Conservation (phyloP, 2,329 filamentous ascomycete genomes). For the Coniella lustricola region DNA sequence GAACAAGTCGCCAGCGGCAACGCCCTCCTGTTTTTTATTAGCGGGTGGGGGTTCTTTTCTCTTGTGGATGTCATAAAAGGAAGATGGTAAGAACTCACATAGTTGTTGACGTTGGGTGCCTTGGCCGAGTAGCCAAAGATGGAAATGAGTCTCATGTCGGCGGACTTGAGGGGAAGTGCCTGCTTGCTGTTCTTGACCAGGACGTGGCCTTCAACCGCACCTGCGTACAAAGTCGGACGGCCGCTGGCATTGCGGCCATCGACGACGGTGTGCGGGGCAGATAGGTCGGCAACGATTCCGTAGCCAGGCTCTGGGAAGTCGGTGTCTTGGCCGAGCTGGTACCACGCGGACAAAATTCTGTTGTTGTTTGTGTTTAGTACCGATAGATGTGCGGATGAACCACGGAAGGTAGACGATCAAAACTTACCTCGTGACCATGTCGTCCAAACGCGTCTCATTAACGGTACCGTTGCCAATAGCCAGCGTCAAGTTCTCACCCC, state of each 20-base stretch:
- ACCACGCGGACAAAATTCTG: conserved; percentile 46
- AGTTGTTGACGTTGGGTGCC: conserved; percentile 35
- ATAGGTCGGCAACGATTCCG: conserved; percentile 44
- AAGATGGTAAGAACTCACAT: conserved; percentile 15
- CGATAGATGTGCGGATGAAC: too few species aligned
- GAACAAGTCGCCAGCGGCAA: conserved; percentile 19
- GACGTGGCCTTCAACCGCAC: conserved; percentile 56
- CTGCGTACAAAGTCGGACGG: conserved; percentile 37
- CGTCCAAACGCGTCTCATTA: conserved; percentile 44
- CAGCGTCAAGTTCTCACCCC: conserved; percentile 43
- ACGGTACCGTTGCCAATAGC: conserved; percentile 56
- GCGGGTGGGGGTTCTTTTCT: too few species aligned
- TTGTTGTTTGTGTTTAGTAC: too few species aligned
- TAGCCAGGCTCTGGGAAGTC: conserved; percentile 38
- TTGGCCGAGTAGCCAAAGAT: conserved; percentile 55
- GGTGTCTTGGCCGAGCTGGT: conserved; percentile 44
- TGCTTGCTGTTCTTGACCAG: conserved; percentile 54
- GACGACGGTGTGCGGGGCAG: conserved; percentile 42
- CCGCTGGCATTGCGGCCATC: conserved; percentile 45
- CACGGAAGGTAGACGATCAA: too few species aligned
- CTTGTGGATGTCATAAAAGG: background rate
- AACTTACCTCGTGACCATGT: conserved; percentile 40
- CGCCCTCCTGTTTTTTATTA: background rate
- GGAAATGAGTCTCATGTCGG: conserved; percentile 47
- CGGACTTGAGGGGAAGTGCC: conserved; percentile 45